phyloP scores from a whole-genome alignment of 352 stramenopile genomes.

The Pythium myriotylum region DNA sequence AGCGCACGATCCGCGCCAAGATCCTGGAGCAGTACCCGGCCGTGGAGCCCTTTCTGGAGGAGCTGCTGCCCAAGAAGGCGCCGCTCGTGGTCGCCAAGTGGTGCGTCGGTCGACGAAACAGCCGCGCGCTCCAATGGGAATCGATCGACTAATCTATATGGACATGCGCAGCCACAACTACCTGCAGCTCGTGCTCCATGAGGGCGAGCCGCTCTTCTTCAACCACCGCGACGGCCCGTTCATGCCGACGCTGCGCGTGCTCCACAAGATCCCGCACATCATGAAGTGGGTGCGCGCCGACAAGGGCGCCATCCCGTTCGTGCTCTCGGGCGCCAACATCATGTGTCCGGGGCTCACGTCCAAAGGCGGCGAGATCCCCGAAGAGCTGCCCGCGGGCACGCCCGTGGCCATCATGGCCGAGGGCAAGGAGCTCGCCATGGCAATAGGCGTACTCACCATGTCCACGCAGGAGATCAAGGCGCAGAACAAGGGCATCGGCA shows the following conservation, averaged over 20 bases:
- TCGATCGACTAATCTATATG: no score
- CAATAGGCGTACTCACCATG: slow-evolving; percentile 96
- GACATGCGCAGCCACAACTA: slow-evolving; percentile 80
- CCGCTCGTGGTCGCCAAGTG: slow-evolving; percentile 92
- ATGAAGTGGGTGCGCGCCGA: slow-evolving; percentile 95
- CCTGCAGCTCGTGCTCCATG: slow-evolving; percentile 89
- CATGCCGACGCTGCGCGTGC: slow-evolving; percentile 95
- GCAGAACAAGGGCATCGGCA: slow-evolving; percentile 97
- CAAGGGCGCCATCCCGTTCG: slow-evolving; percentile 97
- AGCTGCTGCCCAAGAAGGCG: slow-evolving; percentile 94
- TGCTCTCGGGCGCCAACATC: slow-evolving; percentile 97
- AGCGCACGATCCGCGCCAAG: slow-evolving; percentile 94
- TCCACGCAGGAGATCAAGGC: slow-evolving; percentile 94
- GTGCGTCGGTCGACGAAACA: slow-evolving; percentile 48
- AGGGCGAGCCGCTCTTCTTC: slow-evolving; percentile 95
- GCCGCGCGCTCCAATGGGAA: no score
- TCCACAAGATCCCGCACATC: slow-evolving; percentile 94
- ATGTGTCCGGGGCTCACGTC: slow-evolving; percentile 99
- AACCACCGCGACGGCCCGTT: slow-evolving; percentile 97
- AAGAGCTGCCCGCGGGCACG: slow-evolving; percentile 80
- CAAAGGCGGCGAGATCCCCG: slow-evolving; percentile 91
- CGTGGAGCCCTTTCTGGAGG: slow-evolving; percentile 88
- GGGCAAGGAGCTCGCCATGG: slow-evolving; percentile 96
- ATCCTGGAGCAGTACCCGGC: slow-evolving; percentile 94
- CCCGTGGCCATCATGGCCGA: slow-evolving; percentile 97